Conservation (phyloP, 768 basidiomycete genomes). For the Pseudohyphozyma bogoriensis region DNA sequence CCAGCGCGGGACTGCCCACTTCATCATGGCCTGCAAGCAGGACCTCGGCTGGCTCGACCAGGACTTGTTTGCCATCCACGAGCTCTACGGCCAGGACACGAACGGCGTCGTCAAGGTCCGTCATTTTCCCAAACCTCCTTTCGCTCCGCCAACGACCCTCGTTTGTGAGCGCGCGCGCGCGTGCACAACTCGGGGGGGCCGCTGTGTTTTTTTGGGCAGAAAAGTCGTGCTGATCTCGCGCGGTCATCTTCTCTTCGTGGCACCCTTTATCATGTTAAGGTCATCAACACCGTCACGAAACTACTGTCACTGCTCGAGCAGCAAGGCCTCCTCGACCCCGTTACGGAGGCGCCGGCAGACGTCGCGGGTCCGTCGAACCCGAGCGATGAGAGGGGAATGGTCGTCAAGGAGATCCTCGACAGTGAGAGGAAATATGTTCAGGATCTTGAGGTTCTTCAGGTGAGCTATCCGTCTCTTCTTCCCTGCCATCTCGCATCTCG, state of each 20-base stretch:
- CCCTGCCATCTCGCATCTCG: background rate
- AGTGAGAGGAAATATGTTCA: slow-evolving; percentile 97
- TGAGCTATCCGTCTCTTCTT: slow-evolving; percentile 39
- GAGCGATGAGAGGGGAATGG: slow-evolving; percentile 26
- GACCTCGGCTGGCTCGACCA: slow-evolving; percentile 38
- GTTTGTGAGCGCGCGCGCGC: too few species aligned
- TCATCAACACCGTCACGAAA: slow-evolving; percentile 75
- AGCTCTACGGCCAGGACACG: slow-evolving; percentile 76
- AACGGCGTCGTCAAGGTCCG: slow-evolving; percentile 95
- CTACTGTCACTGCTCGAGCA: slow-evolving; percentile 67
- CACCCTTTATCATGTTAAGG: slow-evolving; percentile 47
- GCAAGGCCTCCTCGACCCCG: slow-evolving; percentile 40
- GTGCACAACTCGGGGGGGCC: background rate
- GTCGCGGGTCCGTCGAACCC: slow-evolving; percentile 8
- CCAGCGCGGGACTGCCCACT: slow-evolving; percentile 83
- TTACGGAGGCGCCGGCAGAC: slow-evolving; percentile 8
- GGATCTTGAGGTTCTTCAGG: slow-evolving; percentile 95
- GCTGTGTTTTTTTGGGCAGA: background rate
- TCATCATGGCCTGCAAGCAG: slow-evolving; percentile 74
- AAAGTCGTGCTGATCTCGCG: background rate
- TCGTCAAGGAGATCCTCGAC: slow-evolving; percentile 77
- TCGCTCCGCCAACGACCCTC: too few species aligned
- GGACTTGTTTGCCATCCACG: slow-evolving; percentile 67
- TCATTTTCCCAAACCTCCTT: slow-evolving; percentile 39
- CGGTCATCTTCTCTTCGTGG: too few species aligned